Conservation (phyloP, 345 rosid genomes). For the Eucalyptus curtisii region DNA sequence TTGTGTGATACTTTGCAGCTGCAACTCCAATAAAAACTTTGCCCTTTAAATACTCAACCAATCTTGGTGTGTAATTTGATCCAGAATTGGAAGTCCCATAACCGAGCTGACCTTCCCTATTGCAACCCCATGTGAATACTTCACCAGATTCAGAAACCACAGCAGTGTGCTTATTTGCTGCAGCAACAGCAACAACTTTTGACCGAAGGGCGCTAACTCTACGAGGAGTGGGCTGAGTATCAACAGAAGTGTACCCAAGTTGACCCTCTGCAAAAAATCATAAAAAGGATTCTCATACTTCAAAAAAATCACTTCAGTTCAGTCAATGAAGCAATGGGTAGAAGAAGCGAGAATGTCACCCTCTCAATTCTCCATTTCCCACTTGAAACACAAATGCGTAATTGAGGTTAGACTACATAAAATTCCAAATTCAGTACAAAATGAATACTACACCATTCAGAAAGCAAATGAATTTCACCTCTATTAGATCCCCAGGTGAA, state of each 20-base stretch:
- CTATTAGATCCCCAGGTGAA: slow-evolving; percentile 98
- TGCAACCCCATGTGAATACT: slow-evolving; percentile 98
- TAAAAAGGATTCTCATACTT: neutral
- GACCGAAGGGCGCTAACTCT: slow-evolving; percentile 72
- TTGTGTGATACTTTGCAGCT: slow-evolving; percentile 82
- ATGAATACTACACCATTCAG: neutral
- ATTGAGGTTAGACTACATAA: neutral
- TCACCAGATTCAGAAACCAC: slow-evolving; percentile 88
- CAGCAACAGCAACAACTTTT: slow-evolving; percentile 82
- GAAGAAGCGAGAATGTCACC: neutral
- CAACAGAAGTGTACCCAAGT: slow-evolving; percentile 93
- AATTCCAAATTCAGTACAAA: neutral
- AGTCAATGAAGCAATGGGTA: neutral
- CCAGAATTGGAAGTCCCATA: slow-evolving; percentile 99
- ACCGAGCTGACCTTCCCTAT: slow-evolving; percentile 96
- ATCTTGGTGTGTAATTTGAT: slow-evolving; percentile 87
- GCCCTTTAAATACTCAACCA: slow-evolving; percentile 89
- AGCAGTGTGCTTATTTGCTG: slow-evolving; percentile 93
- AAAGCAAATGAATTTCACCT: slow-evolving; percentile 30
- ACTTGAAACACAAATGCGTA: neutral
- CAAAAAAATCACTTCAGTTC: neutral
- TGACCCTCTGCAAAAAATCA: slow-evolving; percentile 67
- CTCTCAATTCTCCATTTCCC: neutral
- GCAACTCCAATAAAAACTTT: slow-evolving; percentile 53
- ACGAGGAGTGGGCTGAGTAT: slow-evolving; percentile 95